These are phyloP conservation scores for Rhizopus arrhizus DNA, from an alignment of 371 early-diverging fungal genomes.

Conservation along the genomic window DNA sequence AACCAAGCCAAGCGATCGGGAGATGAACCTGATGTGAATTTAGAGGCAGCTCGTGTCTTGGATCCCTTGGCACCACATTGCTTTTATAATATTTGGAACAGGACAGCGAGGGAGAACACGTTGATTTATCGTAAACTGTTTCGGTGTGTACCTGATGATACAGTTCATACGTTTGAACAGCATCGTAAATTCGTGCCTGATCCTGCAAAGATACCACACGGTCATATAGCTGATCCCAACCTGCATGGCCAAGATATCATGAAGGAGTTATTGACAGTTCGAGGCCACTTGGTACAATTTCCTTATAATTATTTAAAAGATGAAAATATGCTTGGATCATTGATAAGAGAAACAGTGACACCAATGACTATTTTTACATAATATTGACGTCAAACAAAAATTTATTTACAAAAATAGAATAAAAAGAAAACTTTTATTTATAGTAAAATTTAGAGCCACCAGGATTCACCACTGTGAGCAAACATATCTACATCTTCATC, in stretches of 20 bases:
- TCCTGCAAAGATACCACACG: constrained; percentile 50
- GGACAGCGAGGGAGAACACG: constrained; percentile 70
- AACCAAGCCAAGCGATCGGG: constrained; percentile 32
- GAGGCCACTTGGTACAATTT: constrained; percentile 74
- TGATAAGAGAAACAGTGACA: constrained; percentile 50
- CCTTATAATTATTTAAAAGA: constrained; percentile 70
- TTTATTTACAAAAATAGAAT: constrained; percentile 1
- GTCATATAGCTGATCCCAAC: constrained; percentile 60
- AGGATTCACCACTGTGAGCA: constrained; percentile 47
- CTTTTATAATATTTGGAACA: constrained; percentile 63
- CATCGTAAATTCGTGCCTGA: constrained; percentile 65
- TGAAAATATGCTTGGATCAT: constrained; percentile 67
- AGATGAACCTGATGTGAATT: constrained; percentile 1
- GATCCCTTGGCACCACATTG: constrained; percentile 76
- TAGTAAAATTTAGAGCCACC: constrained; percentile 45
- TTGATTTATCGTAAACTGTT: constrained; percentile 77
- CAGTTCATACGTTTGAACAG: constrained; percentile 62
- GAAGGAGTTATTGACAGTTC: constrained; percentile 42
- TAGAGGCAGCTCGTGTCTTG: constrained; percentile 37
- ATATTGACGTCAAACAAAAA: background rate
- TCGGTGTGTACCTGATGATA: constrained; percentile 87
- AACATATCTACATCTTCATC: constrained; percentile 40
- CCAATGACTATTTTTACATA: constrained; percentile 60
- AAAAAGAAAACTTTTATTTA: background rate
- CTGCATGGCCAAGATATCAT: constrained; percentile 41